Evolutionary conservation across 768 basidiomycete species (phyloP).

Genomic region (Amanita molliuscula): DNA sequence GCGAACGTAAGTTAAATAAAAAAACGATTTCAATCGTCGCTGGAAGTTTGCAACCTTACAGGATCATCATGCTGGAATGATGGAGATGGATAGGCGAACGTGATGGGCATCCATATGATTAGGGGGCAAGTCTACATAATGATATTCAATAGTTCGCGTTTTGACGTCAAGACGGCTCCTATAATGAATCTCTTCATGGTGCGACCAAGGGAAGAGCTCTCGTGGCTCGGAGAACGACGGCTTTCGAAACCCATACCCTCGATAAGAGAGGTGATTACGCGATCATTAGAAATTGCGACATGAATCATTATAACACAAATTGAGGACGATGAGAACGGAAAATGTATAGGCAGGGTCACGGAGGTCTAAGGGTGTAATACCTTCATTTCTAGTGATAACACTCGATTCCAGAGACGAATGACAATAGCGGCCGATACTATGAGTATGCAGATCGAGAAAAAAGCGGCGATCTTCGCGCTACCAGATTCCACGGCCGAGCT

Average conservation of each 20-base stretch:
- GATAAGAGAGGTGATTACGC: background rate
- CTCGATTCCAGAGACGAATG: background rate
- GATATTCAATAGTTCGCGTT: background rate
- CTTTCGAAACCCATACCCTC: background rate
- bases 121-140: background rate
- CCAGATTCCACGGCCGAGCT: background rate
- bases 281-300: background rate
- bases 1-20: background rate
- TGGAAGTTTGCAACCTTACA: background rate
- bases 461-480: background rate
- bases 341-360: background rate
- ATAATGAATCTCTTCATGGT: constrained; percentile 9
- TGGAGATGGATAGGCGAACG: background rate
- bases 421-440: background rate
- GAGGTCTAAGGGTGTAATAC: background rate
- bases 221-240: background rate
- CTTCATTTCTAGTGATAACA: constrained; percentile 1
- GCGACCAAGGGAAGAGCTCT: constrained; percentile 1
- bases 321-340: background rate
- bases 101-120: background rate
- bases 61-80: background rate
- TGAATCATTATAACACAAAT: background rate
- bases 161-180: background rate
- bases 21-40: background rate
- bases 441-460: background rate